phyloP scores from a whole-genome alignment of 1,284 basidiomycete genomes.

The Rhodotorula glutinis region DNA sequence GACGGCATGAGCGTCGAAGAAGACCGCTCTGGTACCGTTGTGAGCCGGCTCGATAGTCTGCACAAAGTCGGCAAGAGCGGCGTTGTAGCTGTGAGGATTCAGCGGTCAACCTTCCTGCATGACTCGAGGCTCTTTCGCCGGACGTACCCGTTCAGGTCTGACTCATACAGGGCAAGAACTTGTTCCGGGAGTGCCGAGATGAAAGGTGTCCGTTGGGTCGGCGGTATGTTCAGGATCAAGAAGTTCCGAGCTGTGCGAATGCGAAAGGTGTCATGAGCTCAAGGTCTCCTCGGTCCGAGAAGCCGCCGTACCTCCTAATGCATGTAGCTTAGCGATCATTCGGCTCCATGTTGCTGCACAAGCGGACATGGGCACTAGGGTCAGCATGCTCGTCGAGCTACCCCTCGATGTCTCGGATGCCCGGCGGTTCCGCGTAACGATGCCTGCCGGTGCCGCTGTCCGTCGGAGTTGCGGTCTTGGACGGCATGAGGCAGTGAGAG shows the following conservation, averaged over 20 bases:
- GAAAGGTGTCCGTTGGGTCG: constrained; percentile 3
- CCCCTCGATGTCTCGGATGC: too few species aligned
- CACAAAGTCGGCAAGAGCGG: neutral
- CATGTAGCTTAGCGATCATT: neutral
- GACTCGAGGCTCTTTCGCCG: neutral
- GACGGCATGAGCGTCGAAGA: constrained; percentile 25
- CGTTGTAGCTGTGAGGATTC: constrained; percentile 10
- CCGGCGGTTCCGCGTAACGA: too few species aligned
- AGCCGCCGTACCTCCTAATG: neutral
- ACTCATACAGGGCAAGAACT: neutral
- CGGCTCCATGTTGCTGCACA: neutral
- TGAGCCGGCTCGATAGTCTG: neutral
- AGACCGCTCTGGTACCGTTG: neutral
- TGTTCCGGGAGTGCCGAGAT: neutral
- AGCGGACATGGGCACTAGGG: neutral
- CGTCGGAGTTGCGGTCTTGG: too few species aligned
- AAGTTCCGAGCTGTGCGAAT: constrained; percentile 11
- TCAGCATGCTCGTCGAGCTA: too few species aligned
- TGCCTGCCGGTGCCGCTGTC: too few species aligned
- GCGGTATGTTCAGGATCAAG: constrained; percentile 21
- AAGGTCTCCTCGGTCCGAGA: neutral
- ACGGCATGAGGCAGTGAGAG: too few species aligned
- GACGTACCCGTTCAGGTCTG: constrained; percentile 4
- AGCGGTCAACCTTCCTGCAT: too few species aligned
- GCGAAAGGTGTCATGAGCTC: too few species aligned